Conservation (phyloP, 192 early-diverging fungal species). For the Haplosporangium gracile region DNA sequence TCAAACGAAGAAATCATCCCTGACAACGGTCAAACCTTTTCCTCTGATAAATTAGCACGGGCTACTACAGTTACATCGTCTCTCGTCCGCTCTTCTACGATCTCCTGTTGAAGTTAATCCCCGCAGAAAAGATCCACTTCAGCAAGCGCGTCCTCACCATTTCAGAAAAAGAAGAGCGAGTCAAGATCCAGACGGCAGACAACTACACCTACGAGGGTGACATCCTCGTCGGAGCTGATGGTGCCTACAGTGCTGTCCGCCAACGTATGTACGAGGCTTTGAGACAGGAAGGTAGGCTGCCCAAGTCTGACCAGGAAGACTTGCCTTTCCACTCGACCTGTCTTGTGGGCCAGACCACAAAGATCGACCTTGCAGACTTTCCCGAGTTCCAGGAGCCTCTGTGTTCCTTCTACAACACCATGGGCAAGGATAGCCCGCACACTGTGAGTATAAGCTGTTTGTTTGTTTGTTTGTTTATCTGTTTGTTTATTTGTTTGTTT, state of each 20-base stretch:
- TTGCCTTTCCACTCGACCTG: constrained; percentile 5
- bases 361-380: neutral
- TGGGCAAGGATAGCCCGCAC: neutral
- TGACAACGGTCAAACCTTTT: neutral
- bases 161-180: neutral
- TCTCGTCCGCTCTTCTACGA: constrained; percentile 11
- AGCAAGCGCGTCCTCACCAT: constrained; percentile 3
- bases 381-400: neutral
- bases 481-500: too few species aligned
- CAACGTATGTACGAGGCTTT: constrained; percentile 9
- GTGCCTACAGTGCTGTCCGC: constrained; percentile 6
- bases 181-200: constrained; percentile 22
- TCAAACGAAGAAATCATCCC: neutral
- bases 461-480: too few species aligned
- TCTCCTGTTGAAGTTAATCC: neutral
- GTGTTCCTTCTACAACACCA: neutral
- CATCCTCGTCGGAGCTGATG: constrained; percentile 32
- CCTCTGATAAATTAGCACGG: neutral
- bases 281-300: constrained; percentile 21
- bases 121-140: constrained; percentile 12
- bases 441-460: neutral
- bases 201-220: constrained; percentile 16
- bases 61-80: neutral
- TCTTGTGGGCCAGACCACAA: neutral
- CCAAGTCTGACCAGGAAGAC: constrained; percentile 19